Base-by-base conservation (phyloP, 306 rosid species). In the Castanea crenata region DNA sequence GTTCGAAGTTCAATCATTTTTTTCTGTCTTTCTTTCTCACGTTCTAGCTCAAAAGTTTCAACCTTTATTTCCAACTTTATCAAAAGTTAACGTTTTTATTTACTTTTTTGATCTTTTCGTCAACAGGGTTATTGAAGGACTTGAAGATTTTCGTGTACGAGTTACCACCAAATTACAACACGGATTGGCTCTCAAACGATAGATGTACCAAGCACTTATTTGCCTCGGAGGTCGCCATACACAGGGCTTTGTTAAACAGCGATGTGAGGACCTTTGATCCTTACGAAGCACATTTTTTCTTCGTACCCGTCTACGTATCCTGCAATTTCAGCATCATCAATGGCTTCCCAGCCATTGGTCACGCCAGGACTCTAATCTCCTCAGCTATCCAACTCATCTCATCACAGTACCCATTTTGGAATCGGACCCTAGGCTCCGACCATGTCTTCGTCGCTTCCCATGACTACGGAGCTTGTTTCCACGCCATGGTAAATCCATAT, bases 301-400 rank as follows among this genome's bases (percentile, higher is more conserved):
- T 91, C 82, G 98, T 94, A 8, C 98, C 98, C 1, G 96, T 94
- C 27, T 94, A 94, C 80, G 98, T 94, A 0, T 89, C 98, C 16
- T 94, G 98, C 90, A 94, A 92, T 76, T 94, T 94, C 89, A 94
- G 94, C 92, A 78, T 90, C 79, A 70, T 91, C 4, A 89, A 91
- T 63, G 97, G 99, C 41, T 96, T 96, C 88, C 99, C 97, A 0
- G 97, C 98, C 34, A 91, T 93, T 16, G 98, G 97, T 54, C 98
- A 96, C 82, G 99, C 99, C 1, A 96, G 99, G 11, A 52, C 87
- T 0, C 92, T 96, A 5, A 67, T 96, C 11, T 51, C 90, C 51
- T 93, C 97, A 14, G 96, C 97, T 1, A 82, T 96, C 2, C 51
- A 71, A 1, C 84, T 84, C 77, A 62, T 93, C 85, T 86, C 93